Evolutionary conservation across 2,329 filamentous ascomycete genomes (phyloP).

Genomic region (Dichotomopilus funicola): DNA sequence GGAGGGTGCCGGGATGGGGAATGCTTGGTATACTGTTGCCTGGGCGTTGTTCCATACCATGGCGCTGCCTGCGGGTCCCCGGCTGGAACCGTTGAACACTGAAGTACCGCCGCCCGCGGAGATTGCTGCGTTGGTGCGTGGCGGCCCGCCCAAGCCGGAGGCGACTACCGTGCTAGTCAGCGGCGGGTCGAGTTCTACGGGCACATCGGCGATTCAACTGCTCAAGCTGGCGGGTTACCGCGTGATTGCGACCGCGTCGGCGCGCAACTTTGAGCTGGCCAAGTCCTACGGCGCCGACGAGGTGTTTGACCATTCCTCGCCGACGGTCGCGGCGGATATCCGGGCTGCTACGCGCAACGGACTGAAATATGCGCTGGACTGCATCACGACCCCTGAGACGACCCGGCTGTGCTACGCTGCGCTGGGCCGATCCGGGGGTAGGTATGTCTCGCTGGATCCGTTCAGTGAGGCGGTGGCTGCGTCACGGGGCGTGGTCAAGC

Average conservation of each 20-base stretch:
- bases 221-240: constrained; percentile 33
- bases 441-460: constrained; percentile 33
- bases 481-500: neutral
- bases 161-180: constrained; percentile 35
- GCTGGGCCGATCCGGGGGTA: constrained; percentile 33
- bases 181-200: constrained; percentile 39
- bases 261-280: constrained; percentile 37
- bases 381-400: constrained; percentile 31
- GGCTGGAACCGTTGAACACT: neutral
- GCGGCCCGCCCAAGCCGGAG: constrained; percentile 5
- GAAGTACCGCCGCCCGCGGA: constrained; percentile 10
- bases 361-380: constrained; percentile 38
- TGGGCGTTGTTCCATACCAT: constrained; percentile 9
- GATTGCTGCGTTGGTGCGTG: neutral
- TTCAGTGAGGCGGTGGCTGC: constrained; percentile 20
- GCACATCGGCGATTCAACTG: constrained; percentile 39
- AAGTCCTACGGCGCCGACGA: constrained; percentile 36
- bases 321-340: constrained; percentile 31
- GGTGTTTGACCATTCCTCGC: constrained; percentile 39
- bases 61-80: constrained; percentile 15
- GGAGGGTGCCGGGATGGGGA: neutral
- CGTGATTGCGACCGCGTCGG: constrained; percentile 40
- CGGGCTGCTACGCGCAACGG: constrained; percentile 32
- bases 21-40: neutral
- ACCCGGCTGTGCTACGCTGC: constrained; percentile 34